A percentile compares a stretch with the other conserved stretches of the same genome.
Conservation (phyloP, 768 basidiomycete species). For the Mycena epipterygia region DNA sequence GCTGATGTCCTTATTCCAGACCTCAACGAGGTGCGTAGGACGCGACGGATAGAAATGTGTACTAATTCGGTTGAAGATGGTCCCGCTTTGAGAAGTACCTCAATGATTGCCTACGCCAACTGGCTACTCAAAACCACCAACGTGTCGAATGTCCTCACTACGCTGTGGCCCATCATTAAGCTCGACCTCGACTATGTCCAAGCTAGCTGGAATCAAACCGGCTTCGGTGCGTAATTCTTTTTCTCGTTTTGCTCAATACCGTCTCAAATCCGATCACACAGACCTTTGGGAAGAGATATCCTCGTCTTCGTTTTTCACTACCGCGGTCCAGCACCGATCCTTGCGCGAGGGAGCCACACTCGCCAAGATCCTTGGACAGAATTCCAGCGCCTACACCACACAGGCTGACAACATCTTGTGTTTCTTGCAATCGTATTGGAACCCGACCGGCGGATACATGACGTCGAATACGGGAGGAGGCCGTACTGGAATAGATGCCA, state of each 20-base stretch:
- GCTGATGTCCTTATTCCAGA: conserved; percentile 38
- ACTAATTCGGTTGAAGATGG: conserved; percentile 63
- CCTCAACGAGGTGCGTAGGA: conserved; percentile 68
- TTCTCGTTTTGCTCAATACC: too few species aligned
- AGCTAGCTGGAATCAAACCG: conserved; percentile 64
- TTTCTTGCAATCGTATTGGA: conserved; percentile 90
- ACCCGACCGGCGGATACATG: conserved; percentile 68
- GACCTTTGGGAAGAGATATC: conserved; percentile 84
- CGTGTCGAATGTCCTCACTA: conserved; percentile 52
- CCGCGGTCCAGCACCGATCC: conserved; percentile 82
- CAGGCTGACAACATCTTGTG: conserved; percentile 79
- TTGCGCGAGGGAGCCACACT: conserved; percentile 77
- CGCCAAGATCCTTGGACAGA: conserved; percentile 69
- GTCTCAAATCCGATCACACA: background rate
- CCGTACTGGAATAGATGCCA: conserved; percentile 82
- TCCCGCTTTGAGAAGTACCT: conserved; percentile 76
- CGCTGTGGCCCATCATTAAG: conserved; percentile 43
- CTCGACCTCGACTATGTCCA: conserved; percentile 70
- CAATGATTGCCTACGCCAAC: conserved; percentile 78
- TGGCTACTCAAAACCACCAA: conserved; percentile 67
- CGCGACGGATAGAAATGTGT: background rate
- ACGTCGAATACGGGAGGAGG: conserved; percentile 83
- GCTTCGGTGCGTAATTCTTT: conserved; percentile 41
- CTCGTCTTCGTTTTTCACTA: conserved; percentile 86
- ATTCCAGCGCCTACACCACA: conserved; percentile 65